Conservation (phyloP, 495 filamentous ascomycete species). For the Penicillium malachiteum region DNA sequence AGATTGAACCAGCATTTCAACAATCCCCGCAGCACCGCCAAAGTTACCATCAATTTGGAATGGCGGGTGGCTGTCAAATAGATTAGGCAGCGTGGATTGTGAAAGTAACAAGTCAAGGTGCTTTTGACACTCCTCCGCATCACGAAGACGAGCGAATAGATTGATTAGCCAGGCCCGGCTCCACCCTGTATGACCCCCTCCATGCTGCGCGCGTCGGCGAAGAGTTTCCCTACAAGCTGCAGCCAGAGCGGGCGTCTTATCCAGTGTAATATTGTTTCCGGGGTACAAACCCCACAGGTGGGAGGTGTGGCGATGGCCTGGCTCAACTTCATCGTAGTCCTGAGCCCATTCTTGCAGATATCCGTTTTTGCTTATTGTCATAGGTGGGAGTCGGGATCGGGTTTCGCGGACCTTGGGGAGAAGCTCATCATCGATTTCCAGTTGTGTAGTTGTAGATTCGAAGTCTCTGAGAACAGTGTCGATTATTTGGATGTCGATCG, state of each 20-base stretch:
- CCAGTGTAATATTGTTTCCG: constrained; percentile 25
- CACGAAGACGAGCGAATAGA: constrained; percentile 31
- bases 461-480: constrained; percentile 39
- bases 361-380: constrained; percentile 38
- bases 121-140: constrained; percentile 31
- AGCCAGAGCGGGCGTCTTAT: constrained; percentile 25
- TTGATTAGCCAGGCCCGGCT: constrained; percentile 50
- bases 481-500: constrained; percentile 51
- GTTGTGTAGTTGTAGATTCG: constrained; percentile 20
- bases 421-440: constrained; percentile 25
- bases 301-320: constrained; percentile 51
- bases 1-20: constrained; percentile 53
- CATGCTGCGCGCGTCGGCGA: constrained; percentile 35
- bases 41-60: constrained; percentile 58
- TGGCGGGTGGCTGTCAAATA: constrained; percentile 44
- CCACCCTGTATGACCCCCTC: constrained; percentile 51
- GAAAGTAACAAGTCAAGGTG: constrained; percentile 39
- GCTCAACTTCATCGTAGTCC: constrained; percentile 47
- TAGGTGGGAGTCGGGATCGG: constrained; percentile 25
- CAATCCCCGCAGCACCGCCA: constrained; percentile 46
- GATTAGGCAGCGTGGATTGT: constrained; percentile 39
- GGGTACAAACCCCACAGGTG: constrained; percentile 46
- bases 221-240: constrained; percentile 39
- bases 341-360: constrained; percentile 49
- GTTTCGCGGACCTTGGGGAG: constrained; percentile 13